phyloP scores from a whole-genome alignment of 306 rosid genomes.

The Lathyrus oleraceus region DNA sequence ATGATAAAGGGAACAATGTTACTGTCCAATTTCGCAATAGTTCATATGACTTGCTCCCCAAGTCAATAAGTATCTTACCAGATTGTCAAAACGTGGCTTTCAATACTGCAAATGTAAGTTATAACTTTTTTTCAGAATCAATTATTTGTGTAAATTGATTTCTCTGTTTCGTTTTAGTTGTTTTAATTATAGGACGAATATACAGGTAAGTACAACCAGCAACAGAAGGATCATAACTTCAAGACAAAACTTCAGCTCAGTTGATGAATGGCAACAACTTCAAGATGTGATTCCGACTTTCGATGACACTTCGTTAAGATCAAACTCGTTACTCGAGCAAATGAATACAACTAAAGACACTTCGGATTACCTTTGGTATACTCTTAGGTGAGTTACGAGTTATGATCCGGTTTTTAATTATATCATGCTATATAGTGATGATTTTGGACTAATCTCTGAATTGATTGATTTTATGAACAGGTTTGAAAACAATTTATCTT shows the following conservation, averaged over 20 bases:
- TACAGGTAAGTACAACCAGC: slow-evolving; percentile 39
- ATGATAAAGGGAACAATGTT: slow-evolving; percentile 30
- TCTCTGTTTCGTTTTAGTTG: background rate
- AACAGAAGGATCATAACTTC: slow-evolving; percentile 47
- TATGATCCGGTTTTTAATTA: no score
- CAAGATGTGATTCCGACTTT: slow-evolving; percentile 51
- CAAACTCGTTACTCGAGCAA: slow-evolving; percentile 62
- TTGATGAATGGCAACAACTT: slow-evolving; percentile 51
- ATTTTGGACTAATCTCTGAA: slow-evolving; percentile 20
- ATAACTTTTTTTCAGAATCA: background rate
- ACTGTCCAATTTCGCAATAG: slow-evolving; percentile 55
- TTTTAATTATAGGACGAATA: background rate
- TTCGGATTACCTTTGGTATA: slow-evolving; percentile 79
- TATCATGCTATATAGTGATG: background rate
- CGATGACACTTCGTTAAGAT: slow-evolving; percentile 45
- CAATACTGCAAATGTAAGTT: slow-evolving; percentile 62
- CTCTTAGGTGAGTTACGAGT: slow-evolving; percentile 48
- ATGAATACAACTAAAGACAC: slow-evolving; percentile 68
- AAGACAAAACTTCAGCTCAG: slow-evolving; percentile 47
- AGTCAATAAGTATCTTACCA: slow-evolving; percentile 62
- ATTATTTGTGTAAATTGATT: background rate
- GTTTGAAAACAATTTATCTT: slow-evolving; percentile 54
- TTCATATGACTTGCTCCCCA: slow-evolving; percentile 54
- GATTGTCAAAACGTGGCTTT: slow-evolving; percentile 61
- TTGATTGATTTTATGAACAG: slow-evolving; percentile 38